Evolutionary conservation across 495 filamentous ascomycete genomes (phyloP).

Genomic region (Viridothelium virens): DNA sequence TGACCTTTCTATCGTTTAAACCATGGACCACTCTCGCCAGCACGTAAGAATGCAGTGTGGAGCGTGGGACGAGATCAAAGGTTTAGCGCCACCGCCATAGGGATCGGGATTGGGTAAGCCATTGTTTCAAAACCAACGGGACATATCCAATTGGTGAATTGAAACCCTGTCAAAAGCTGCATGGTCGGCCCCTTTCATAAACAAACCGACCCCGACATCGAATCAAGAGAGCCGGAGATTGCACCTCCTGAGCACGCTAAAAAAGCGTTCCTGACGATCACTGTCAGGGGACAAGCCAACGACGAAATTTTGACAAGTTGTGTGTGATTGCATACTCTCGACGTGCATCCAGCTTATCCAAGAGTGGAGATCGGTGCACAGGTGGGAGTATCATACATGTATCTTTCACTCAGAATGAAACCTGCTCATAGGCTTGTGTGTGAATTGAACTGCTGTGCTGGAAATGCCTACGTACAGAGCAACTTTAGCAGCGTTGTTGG

Average conservation of each 20-base stretch:
- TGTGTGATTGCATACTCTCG: background rate
- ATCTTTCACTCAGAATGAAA: background rate
- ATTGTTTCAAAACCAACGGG: conserved; percentile 7
- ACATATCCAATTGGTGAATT: background rate
- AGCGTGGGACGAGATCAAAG: background rate
- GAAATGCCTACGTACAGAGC: background rate
- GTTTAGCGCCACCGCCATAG: background rate
- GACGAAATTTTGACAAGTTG: background rate
- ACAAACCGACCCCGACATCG: background rate
- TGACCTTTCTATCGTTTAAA: background rate
- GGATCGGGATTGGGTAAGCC: conserved; percentile 6
- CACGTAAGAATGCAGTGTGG: background rate
- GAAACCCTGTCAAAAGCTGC: background rate
- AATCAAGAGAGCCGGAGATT: background rate
- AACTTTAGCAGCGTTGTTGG: background rate
- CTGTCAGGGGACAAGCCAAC: background rate
- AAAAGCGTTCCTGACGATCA: conserved; percentile 7
- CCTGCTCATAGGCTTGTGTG: background rate
- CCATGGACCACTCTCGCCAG: background rate
- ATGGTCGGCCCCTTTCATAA: conserved; percentile 2
- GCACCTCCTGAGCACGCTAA: background rate
- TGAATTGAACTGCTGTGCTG: background rate
- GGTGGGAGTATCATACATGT: too few relatives aligned
- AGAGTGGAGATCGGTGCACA: too few relatives aligned
- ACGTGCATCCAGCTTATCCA: too few relatives aligned